phyloP scores from a whole-genome alignment of 768 basidiomycete genomes.

The Dacryopinax primogenitus region DNA sequence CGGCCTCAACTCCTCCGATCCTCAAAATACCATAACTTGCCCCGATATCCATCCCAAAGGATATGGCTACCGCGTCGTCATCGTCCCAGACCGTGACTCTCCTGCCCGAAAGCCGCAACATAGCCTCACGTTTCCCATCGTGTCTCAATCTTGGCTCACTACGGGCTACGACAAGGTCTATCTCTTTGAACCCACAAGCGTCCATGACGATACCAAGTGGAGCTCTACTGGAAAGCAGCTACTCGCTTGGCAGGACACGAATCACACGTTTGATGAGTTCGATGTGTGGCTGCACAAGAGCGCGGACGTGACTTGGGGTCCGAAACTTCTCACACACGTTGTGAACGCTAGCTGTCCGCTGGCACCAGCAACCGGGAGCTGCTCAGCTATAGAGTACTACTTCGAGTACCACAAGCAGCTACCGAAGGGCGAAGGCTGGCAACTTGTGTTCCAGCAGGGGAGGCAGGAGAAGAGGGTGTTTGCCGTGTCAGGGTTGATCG shows the following conservation, averaged over 20 bases:
- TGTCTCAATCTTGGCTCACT: background rate
- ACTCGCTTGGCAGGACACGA: background rate
- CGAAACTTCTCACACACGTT: background rate
- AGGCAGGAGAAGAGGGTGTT: background rate
- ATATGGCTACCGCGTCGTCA: conserved; percentile 4
- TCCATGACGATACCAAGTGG: background rate
- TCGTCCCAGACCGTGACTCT: background rate
- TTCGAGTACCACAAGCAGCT: background rate
- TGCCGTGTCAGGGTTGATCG: background rate
- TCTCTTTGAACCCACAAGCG: background rate
- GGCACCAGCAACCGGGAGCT: background rate
- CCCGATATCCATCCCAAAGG: background rate
- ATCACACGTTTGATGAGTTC: background rate
- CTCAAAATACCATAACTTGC: background rate
- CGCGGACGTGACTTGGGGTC: background rate
- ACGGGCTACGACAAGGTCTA: background rate
- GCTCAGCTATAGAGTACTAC: background rate
- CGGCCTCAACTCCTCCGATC: background rate
- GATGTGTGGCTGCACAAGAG: background rate
- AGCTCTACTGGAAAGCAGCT: background rate
- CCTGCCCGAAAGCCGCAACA: background rate
- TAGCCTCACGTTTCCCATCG: background rate
- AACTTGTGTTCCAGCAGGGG: background rate
- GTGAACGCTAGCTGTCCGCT: background rate
- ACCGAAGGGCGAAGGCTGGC: background rate